phyloP scores from a whole-genome alignment of 345 rosid species.

The Linum trigynum region DNA sequence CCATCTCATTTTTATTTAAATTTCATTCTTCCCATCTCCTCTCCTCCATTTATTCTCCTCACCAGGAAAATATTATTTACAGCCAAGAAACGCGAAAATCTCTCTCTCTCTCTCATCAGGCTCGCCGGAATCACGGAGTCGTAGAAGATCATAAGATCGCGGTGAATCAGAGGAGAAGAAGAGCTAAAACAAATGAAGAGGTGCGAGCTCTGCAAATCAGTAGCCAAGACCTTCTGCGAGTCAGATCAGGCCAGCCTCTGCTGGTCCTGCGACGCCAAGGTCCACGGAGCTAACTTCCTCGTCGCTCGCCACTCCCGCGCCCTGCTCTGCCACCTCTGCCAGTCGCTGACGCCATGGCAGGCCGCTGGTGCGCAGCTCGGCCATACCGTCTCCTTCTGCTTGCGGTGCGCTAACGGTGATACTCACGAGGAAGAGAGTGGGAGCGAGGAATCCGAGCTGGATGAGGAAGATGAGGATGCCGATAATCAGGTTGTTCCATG shows the following conservation, averaged over 20 bases:
- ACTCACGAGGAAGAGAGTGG: slow-evolving; percentile 14
- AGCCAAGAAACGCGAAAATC: too few species aligned
- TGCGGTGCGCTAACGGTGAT: slow-evolving; percentile 18
- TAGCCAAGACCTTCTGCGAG: not conserved
- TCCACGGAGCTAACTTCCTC: slow-evolving; percentile 15
- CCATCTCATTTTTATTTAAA: too few species aligned
- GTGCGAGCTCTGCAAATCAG: not conserved
- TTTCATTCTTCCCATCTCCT: too few species aligned
- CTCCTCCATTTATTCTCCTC: too few species aligned
- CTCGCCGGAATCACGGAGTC: too few species aligned
- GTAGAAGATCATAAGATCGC: too few species aligned
- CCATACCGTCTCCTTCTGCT: slow-evolving; percentile 44
- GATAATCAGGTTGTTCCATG: slow-evolving; percentile 57
- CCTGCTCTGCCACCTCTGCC: slow-evolving; percentile 49
- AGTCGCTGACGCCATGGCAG: slow-evolving; percentile 46
- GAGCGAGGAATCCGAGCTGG: slow-evolving; percentile 10
- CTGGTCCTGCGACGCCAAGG: not conserved
- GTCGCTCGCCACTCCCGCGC: slow-evolving; percentile 52
- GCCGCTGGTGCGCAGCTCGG: slow-evolving; percentile 51
- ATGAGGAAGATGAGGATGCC: slow-evolving; percentile 16
- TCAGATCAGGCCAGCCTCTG: not conserved
- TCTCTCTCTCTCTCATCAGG: too few species aligned
- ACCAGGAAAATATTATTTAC: too few species aligned
- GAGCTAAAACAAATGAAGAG: not conserved
- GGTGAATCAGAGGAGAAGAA: too few species aligned